A percentile compares a stretch with the other conserved stretches of the same genome.
Evolutionary conservation across 2,329 filamentous ascomycete genomes (phyloP).

Genomic region (Dactylellina leptospora): DNA sequence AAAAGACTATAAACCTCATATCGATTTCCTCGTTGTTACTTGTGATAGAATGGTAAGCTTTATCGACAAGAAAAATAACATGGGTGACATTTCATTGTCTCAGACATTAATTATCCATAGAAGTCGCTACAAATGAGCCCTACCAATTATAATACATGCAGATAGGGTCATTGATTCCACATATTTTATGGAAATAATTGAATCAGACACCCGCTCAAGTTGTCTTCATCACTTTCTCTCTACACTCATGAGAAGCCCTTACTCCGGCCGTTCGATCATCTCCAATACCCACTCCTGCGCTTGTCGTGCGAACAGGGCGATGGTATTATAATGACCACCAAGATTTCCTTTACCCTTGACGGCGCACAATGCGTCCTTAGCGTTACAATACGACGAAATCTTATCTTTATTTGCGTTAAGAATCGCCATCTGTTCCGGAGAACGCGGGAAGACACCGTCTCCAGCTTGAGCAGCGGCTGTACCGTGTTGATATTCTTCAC

Average conservation of each 20-base stretch:
- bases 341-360: conserved; percentile 33
- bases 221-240: too few species aligned
- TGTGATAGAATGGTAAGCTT: too few species aligned
- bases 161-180: too few species aligned
- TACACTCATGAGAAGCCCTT: neutral
- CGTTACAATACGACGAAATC: conserved; percentile 44
- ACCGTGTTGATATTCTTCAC: conserved; percentile 55
- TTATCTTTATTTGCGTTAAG: conserved; percentile 33
- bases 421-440: conserved; percentile 21
- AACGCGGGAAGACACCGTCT: conserved; percentile 55
- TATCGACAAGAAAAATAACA: too few species aligned
- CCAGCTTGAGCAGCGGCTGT: conserved; percentile 32
- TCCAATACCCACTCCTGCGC: conserved; percentile 48
- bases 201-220: too few species aligned
- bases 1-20: too few species aligned
- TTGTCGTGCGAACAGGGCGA: conserved; percentile 24
- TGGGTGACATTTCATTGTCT: too few species aligned
- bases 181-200: too few species aligned
- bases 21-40: too few species aligned
- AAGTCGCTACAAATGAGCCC: too few species aligned
- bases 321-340: conserved; percentile 46
- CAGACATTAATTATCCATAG: too few species aligned
- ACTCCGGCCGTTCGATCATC: conserved; percentile 34
- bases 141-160: too few species aligned
- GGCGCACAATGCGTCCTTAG: conserved; percentile 40